Percentiles rank a stretch among this genome's conserved stretches.
phyloP scores from a whole-genome alignment of 495 filamentous ascomycete species.

The Penicillium daleae region DNA sequence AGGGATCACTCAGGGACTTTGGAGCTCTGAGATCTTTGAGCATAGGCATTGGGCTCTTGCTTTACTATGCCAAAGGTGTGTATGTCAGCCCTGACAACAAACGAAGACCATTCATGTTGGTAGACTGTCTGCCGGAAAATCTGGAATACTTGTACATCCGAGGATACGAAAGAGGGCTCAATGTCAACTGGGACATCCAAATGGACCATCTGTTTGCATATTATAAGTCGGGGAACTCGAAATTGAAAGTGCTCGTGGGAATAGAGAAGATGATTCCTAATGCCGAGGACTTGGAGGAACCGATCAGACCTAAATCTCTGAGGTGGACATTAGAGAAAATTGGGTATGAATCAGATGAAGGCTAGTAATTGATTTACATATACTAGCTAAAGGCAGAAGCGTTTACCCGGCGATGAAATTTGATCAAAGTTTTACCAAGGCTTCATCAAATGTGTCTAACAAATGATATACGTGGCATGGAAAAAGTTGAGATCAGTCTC shows the following conservation, averaged over 20 bases:
- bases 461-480: too few species aligned
- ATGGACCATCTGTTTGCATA: constrained; percentile 21
- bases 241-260: constrained; percentile 26
- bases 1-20: background rate
- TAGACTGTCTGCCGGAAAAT: constrained; percentile 24
- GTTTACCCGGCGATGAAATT: too few species aligned
- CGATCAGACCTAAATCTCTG: background rate
- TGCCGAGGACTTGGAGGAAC: background rate
- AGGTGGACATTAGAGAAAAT: background rate
- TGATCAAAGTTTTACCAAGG: too few species aligned
- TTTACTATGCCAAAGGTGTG: background rate
- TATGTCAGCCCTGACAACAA: background rate
- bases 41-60: background rate
- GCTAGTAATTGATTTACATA: background rate
- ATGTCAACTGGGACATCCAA: constrained; percentile 21
- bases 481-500: too few species aligned
- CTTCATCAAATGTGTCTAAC: too few species aligned
- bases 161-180: constrained; percentile 27
- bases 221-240: constrained; percentile 15
- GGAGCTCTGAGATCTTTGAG: background rate
- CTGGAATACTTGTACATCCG: constrained; percentile 35
- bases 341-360: background rate
- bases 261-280: constrained; percentile 29
- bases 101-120: constrained; percentile 4
- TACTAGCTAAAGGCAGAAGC: too few species aligned